Evolutionary conservation across 331 rosid genomes (phyloP).

Genomic region (Malus hybrid): DNA sequence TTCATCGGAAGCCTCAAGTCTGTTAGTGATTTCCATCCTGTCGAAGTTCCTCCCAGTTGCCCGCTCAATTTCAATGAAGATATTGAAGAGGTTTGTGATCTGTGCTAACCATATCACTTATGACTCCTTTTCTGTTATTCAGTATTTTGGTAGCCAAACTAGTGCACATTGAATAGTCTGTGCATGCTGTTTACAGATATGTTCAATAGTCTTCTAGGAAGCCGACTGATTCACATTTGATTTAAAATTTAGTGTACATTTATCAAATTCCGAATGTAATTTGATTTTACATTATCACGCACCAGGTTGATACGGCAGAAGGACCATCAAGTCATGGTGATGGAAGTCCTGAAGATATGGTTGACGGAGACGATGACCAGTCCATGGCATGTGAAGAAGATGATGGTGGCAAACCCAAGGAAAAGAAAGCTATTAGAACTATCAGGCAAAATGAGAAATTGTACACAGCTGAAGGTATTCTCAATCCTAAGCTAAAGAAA

Average conservation of each 20-base stretch:
- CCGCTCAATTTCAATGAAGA: constrained; percentile 55
- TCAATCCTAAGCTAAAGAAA: constrained; percentile 56
- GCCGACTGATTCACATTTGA: neutral
- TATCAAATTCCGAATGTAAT: neutral
- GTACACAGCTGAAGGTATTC: constrained; percentile 72
- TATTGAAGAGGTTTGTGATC: constrained; percentile 56
- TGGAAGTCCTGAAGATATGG: constrained; percentile 12
- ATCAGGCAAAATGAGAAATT: constrained; percentile 74
- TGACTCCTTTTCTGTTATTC: neutral
- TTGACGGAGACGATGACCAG: constrained; percentile 32
- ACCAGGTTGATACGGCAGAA: constrained; percentile 31
- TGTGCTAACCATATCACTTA: neutral
- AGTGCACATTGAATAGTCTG: neutral
- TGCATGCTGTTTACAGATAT: neutral
- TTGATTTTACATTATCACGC: neutral
- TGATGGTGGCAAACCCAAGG: constrained; percentile 35
- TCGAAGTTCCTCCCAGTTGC: constrained; percentile 72
- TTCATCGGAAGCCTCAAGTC: constrained; percentile 87
- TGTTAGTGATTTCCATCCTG: constrained; percentile 60
- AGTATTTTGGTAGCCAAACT: no score
- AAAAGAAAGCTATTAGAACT: constrained; percentile 24
- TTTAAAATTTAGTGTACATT: neutral
- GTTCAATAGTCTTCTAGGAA: neutral
- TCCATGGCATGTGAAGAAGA: constrained; percentile 43
- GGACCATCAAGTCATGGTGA: constrained; percentile 34